A percentile compares a stretch with the other conserved stretches of the same genome.
phyloP scores from a whole-genome alignment of 2,329 filamentous ascomycete species.

The Nothomitra cinnamomea region DNA sequence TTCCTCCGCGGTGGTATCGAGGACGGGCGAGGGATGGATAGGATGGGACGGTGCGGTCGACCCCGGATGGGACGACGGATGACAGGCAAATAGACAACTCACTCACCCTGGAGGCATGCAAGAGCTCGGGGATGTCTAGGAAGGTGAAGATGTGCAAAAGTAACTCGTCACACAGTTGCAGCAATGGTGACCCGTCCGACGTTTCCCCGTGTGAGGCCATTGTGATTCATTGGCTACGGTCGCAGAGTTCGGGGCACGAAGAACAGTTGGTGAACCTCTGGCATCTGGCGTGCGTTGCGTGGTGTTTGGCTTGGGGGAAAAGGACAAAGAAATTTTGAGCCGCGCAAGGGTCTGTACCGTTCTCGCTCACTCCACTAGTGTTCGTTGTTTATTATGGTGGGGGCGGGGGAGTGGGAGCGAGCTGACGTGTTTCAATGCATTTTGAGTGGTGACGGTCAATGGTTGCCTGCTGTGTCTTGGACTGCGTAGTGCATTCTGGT shows the following conservation, averaged over 20 bases:
- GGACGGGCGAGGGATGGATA: background rate
- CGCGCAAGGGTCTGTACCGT: background rate
- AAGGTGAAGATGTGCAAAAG: conserved; percentile 7
- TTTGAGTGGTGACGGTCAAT: background rate
- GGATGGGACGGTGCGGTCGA: background rate
- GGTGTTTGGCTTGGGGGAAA: too few species aligned
- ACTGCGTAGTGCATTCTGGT: too few species aligned
- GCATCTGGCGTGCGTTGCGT: too few species aligned
- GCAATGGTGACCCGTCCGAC: background rate
- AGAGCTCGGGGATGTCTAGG: conserved; percentile 7
- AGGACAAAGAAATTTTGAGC: background rate
- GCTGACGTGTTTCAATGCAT: background rate
- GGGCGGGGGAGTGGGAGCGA: background rate
- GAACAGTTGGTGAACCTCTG: background rate
- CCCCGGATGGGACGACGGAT: background rate
- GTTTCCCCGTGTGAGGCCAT: background rate
- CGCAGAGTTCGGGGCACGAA: background rate
- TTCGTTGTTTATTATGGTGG: background rate
- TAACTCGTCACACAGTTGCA: conserved; percentile 7
- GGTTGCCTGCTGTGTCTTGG: too few species aligned
- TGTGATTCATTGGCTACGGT: background rate
- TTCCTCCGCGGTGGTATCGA: background rate
- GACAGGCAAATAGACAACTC: background rate
- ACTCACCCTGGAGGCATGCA: conserved; percentile 7
- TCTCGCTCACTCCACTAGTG: background rate